A percentile compares a stretch with the other conserved stretches of the same genome.
These are phyloP conservation scores for Lonicera japonica DNA, from an alignment of 129 eudicot species.

Conservation along the genomic window DNA sequence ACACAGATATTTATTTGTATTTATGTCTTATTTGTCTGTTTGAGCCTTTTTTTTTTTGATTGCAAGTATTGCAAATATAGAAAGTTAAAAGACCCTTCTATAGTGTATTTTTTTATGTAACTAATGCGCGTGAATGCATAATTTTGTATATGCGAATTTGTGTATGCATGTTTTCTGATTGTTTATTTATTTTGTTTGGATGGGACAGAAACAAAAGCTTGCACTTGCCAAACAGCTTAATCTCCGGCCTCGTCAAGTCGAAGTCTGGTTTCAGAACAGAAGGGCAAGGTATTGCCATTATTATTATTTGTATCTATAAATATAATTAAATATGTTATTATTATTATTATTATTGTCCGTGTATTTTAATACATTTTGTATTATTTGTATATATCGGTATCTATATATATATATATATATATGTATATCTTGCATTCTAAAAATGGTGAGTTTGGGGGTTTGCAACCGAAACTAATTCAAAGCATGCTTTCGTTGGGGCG, in stretches of 20 bases:
- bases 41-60: too few species aligned
- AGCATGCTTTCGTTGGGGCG: too few species aligned
- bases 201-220: conserved; percentile 69
- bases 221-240: conserved; percentile 70
- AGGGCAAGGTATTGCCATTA: conserved; percentile 49
- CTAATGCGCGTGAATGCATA: not conserved
- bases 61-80: too few species aligned
- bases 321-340: too few species aligned
- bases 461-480: too few species aligned
- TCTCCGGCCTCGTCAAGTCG: conserved; percentile 80
- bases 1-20: not conserved
- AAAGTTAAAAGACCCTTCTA: not conserved
- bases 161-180: not conserved
- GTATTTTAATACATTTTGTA: too few species aligned
- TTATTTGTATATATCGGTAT: too few species aligned
- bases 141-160: too few species aligned
- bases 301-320: not conserved
- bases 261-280: conserved; percentile 88
- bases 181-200: not conserved
- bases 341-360: not conserved
- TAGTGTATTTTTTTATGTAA: not conserved
- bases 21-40: not conserved
- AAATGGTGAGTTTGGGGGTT: too few species aligned
- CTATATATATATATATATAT: too few species aligned
- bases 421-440: too few species aligned